These are phyloP conservation scores for Neoarthrinium moseri DNA, from an alignment of 2,329 filamentous ascomycete species.

Conservation along the genomic window DNA sequence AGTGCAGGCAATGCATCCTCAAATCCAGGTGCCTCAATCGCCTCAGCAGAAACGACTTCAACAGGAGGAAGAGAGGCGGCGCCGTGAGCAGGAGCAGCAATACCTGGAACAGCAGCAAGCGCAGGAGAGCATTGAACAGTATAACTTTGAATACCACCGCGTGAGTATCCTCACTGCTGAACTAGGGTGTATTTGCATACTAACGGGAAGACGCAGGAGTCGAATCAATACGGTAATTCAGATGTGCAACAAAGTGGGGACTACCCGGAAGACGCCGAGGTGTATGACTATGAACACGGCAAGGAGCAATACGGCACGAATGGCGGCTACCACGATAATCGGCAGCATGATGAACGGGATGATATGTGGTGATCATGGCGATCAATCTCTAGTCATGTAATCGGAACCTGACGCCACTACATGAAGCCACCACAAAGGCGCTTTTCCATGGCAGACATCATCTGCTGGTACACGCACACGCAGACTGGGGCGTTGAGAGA, in stretches of 20 bases:
- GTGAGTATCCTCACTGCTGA: conserved; percentile 32
- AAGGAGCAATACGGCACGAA: conserved; percentile 32
- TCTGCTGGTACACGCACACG: too few relatives aligned
- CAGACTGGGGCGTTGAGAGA: too few relatives aligned
- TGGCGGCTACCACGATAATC: conserved; percentile 32
- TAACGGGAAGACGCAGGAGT: conserved; percentile 29
- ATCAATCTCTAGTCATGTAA: too few relatives aligned
- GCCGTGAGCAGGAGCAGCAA: conserved; percentile 47
- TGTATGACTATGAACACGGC: conserved; percentile 51
- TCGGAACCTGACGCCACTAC: too few relatives aligned
- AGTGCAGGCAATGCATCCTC: conserved; percentile 97
- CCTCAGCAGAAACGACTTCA: conserved; percentile 68
- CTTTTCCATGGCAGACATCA: too few relatives aligned
- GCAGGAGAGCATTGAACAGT: conserved; percentile 46
- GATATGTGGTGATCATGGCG: conserved; percentile 22
- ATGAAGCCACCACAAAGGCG: too few relatives aligned
- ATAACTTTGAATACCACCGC: conserved; percentile 53
- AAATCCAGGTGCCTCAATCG: conserved; percentile 85
- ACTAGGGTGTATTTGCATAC: neutral
- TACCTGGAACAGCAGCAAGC: conserved; percentile 43
- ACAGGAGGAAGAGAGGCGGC: conserved; percentile 44
- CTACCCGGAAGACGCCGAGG: conserved; percentile 51
- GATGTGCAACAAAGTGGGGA: conserved; percentile 40
- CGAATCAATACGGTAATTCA: conserved; percentile 46
- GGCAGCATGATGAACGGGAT: conserved; percentile 26